phyloP scores from a whole-genome alignment of 176 grass and related monocot genomes.

The Themeda triandra region DNA sequence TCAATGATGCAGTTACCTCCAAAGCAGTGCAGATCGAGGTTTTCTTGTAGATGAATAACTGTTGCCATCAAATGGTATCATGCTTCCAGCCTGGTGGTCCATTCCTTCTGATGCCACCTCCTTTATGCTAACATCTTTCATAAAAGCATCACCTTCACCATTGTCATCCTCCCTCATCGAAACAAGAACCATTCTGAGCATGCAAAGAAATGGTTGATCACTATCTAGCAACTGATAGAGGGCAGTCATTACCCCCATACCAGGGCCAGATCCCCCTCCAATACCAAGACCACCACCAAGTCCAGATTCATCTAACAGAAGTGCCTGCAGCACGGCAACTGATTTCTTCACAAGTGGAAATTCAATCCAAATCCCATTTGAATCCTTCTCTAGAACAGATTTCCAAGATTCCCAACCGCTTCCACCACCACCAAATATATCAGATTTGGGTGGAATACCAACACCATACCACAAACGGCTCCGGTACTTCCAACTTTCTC shows the following conservation, averaged over 20 bases:
- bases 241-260: conserved; percentile 91
- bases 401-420: conserved; percentile 76
- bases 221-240: conserved; percentile 96
- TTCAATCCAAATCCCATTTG: conserved; percentile 85
- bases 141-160: conserved; percentile 70
- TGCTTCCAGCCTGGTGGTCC: conserved; percentile 38
- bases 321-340: conserved; percentile 84
- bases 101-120: conserved; percentile 61
- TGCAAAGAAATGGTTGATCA: conserved; percentile 98
- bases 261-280: conserved; percentile 92
- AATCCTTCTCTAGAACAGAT: conserved; percentile 73
- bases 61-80: conserved; percentile 57
- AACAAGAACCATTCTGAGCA: conserved; percentile 94
- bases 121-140: conserved; percentile 52
- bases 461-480: conserved; percentile 97
- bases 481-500: conserved; percentile 94
- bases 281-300: conserved; percentile 91
- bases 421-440: conserved; percentile 81
- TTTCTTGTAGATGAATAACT: conserved; percentile 65
- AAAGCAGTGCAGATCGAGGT: conserved; percentile 86
- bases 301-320: conserved; percentile 96
- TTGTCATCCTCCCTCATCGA: conserved; percentile 96
- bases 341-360: conserved; percentile 96
- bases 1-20: conserved; percentile 61
- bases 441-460: conserved; percentile 66